Evolutionary conservation across 495 filamentous ascomycete species (phyloP).

Genomic region (Podospora australis): DNA sequence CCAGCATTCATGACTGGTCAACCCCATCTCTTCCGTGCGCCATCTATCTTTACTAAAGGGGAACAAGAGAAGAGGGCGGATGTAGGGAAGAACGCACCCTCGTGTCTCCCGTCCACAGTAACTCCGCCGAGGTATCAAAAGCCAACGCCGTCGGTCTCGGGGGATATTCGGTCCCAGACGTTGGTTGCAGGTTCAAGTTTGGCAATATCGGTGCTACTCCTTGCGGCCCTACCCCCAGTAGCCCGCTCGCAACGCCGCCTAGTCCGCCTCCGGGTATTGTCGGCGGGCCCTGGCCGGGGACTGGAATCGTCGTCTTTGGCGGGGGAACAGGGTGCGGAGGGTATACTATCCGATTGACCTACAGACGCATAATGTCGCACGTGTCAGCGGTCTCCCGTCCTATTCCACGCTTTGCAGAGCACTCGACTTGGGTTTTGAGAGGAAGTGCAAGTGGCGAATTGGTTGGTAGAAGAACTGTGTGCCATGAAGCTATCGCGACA

Average conservation of each 20-base stretch:
- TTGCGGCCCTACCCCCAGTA: background rate
- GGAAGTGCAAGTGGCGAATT: too few relatives aligned
- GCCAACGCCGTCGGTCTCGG: conserved; percentile 67
- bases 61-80: conserved; percentile 3
- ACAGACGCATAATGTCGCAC: too few relatives aligned
- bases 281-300: background rate
- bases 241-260: background rate
- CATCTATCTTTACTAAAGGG: too few relatives aligned
- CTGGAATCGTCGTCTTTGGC: background rate
- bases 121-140: conserved; percentile 82
- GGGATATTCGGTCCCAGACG: too few relatives aligned
- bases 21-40: too few relatives aligned
- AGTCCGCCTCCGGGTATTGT: background rate
- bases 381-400: background rate
- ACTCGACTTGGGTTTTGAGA: too few relatives aligned
- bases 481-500: background rate
- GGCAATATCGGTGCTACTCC: conserved; percentile 12
- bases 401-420: background rate
- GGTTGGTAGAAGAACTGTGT: background rate
- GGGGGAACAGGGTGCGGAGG: background rate
- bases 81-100: conserved; percentile 50
- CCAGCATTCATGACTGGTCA: too few relatives aligned
- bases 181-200: too few relatives aligned
- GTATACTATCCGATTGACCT: too few relatives aligned
- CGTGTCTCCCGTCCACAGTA: conserved; percentile 88